Evolutionary conservation across 2,329 filamentous ascomycete genomes (phyloP).

Genomic region (Aspergillus pseudoglaucus): DNA sequence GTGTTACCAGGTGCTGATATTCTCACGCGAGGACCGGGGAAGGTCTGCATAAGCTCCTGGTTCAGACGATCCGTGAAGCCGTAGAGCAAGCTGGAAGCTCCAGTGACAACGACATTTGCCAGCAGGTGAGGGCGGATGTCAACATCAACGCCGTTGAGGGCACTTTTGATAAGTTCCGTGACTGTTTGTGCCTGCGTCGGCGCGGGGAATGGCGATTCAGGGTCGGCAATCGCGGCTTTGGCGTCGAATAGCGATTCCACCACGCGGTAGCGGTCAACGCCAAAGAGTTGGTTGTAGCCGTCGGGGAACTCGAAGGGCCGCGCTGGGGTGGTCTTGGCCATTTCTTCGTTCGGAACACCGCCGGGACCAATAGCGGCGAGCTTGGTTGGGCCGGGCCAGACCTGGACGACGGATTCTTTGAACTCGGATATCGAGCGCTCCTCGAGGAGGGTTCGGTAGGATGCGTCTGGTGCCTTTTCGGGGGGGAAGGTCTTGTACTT

Average conservation of each 20-base stretch:
- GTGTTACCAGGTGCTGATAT: conserved; percentile 81
- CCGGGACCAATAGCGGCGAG: conserved; percentile 47
- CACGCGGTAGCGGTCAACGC: conserved; percentile 75
- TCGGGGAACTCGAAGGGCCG: conserved; percentile 96
- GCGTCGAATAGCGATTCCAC: conserved; percentile 90
- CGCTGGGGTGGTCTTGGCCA: conserved; percentile 64
- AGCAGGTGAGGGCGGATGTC: conserved; percentile 79
- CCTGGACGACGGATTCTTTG: conserved; percentile 94
- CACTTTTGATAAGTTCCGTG: conserved; percentile 70
- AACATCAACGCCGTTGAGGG: conserved; percentile 74
- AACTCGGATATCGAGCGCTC: conserved; percentile 91
- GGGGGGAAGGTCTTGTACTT: conserved; percentile 64
- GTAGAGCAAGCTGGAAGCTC: conserved; percentile 77
- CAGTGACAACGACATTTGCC: conserved; percentile 86
- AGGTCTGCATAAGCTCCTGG: conserved; percentile 72
- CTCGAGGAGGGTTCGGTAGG: conserved; percentile 79
- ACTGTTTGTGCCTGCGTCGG: conserved; percentile 72
- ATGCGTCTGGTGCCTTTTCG: conserved; percentile 53
- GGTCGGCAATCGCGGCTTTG: conserved; percentile 57
- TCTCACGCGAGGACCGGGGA: conserved; percentile 78
- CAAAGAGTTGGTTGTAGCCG: conserved; percentile 92
- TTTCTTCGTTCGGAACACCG: conserved; percentile 65
- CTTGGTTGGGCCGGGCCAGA: conserved; percentile 75
- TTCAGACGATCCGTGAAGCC: conserved; percentile 89
- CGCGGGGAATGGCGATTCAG: conserved; percentile 39